phyloP scores from a whole-genome alignment of 2,329 filamentous ascomycete genomes.

The Boeremia exigua region DNA sequence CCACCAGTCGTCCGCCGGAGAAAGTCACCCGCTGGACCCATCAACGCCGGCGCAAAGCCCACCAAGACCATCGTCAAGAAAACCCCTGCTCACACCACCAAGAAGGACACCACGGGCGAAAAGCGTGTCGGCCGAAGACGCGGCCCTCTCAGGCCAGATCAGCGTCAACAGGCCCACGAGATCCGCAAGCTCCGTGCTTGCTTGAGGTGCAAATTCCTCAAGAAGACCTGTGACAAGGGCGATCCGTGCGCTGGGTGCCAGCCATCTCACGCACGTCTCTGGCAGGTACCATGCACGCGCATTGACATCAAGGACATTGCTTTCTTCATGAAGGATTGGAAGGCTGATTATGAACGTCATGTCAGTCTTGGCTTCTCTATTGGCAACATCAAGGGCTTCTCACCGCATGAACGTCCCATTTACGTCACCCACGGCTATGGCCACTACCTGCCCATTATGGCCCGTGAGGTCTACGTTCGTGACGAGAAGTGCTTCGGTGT shows the following conservation, averaged over 20 bases:
- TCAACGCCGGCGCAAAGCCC: slow-evolving; percentile 65
- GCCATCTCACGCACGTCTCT: slow-evolving; percentile 91
- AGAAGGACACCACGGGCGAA: slow-evolving; percentile 78
- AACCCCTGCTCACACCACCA: slow-evolving; percentile 69
- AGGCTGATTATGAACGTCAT: slow-evolving; percentile 93
- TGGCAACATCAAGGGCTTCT: slow-evolving; percentile 90
- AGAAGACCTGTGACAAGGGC: slow-evolving; percentile 98
- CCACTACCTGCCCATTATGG: slow-evolving; percentile 89
- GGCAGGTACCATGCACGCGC: slow-evolving; percentile 96
- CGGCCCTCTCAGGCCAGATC: slow-evolving; percentile 88
- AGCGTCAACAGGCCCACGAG: slow-evolving; percentile 94
- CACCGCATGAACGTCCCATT: slow-evolving; percentile 67
- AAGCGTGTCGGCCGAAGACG: slow-evolving; percentile 93
- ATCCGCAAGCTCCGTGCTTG: slow-evolving; percentile 95
- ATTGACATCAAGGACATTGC: slow-evolving; percentile 99
- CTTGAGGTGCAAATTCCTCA: slow-evolving; percentile 95
- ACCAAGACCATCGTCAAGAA: slow-evolving; percentile 84
- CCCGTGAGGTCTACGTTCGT: slow-evolving; percentile 89
- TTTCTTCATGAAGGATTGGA: slow-evolving; percentile 99
- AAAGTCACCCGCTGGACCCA: slow-evolving; percentile 62
- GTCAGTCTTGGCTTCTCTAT: slow-evolving; percentile 86
- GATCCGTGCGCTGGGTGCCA: slow-evolving; percentile 95
- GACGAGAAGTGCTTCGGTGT: slow-evolving; percentile 92
- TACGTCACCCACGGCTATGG: slow-evolving; percentile 98
- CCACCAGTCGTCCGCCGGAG: slow-evolving; percentile 70